Conservation (phyloP, 352 stramenopile species). For the Thraustochytrium sp. region DNA sequence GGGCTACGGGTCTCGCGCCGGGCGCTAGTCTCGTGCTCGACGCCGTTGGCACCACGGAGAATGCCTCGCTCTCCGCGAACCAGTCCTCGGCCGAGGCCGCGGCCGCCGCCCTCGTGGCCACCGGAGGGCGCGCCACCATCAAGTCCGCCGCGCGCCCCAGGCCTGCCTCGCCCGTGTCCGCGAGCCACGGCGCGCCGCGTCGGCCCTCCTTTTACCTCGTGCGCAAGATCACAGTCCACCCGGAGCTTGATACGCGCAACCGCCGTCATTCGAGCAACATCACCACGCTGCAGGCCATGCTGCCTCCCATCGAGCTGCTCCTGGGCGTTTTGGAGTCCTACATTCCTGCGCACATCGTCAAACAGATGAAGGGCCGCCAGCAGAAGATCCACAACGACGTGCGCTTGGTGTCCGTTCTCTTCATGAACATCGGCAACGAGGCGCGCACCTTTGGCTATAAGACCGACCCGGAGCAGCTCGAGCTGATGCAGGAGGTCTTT, state of each 20-base stretch:
- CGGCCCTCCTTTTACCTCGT: background rate
- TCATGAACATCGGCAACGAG: slow-evolving; percentile 33
- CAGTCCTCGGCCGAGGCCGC: too few species aligned
- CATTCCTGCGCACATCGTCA: slow-evolving; percentile 31
- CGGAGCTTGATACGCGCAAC: background rate
- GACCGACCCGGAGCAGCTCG: slow-evolving; percentile 12
- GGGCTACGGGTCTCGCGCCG: too few species aligned
- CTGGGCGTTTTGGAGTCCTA: slow-evolving; percentile 13
- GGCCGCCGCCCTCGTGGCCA: too few species aligned
- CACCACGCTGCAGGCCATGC: background rate
- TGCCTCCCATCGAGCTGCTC: slow-evolving; percentile 21
- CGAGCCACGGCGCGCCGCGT: background rate
- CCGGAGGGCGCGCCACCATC: too few species aligned
- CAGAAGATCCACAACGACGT: slow-evolving; percentile 38
- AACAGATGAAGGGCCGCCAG: slow-evolving; percentile 29
- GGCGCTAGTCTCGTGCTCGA: too few species aligned
- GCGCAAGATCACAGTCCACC: background rate
- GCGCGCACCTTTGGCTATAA: slow-evolving; percentile 16
- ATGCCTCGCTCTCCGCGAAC: too few species aligned
- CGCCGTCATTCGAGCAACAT: background rate
- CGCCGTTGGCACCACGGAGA: too few species aligned
- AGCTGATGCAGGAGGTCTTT: slow-evolving; percentile 46
- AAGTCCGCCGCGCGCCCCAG: too few species aligned
- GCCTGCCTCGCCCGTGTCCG: too few species aligned
- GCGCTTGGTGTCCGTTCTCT: slow-evolving; percentile 12